A percentile compares a stretch with the other conserved stretches of the same genome.
These are phyloP conservation scores for Tylopilus subfusipes DNA, from an alignment of 768 basidiomycete species.

Conservation along the genomic window DNA sequence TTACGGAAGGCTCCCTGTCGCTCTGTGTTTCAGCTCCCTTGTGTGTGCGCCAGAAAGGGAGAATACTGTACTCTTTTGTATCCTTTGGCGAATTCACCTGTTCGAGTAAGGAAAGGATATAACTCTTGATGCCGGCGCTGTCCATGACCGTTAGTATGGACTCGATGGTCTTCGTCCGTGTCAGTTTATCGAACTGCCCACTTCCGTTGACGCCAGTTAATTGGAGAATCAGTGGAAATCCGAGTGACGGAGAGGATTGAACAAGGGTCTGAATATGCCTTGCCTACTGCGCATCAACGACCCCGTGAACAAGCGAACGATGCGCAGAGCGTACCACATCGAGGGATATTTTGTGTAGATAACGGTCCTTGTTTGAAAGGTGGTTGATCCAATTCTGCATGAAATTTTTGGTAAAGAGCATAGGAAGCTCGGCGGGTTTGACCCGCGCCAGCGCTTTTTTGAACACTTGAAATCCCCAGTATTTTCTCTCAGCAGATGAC, in stretches of 20 bases:
- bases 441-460: conserved; percentile 72
- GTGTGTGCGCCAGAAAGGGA: conserved; percentile 1
- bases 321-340: conserved; percentile 57
- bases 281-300: conserved; percentile 44
- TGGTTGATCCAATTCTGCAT: conserved; percentile 98
- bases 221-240: conserved; percentile 81
- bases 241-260: conserved; percentile 70
- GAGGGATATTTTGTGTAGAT: conserved; percentile 84
- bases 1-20: conserved; percentile 41
- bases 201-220: conserved; percentile 80
- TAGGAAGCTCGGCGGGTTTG: conserved; percentile 62
- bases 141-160: conserved; percentile 74
- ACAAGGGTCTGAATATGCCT: conserved; percentile 73
- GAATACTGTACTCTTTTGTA: conserved; percentile 38
- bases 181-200: conserved; percentile 87
- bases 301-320: neutral
- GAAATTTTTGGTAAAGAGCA: conserved; percentile 91
- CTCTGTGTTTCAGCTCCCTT: conserved; percentile 11
- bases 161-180: conserved; percentile 91
- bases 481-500: conserved; percentile 84
- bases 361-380: conserved; percentile 80
- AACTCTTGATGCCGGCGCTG: conserved; percentile 67
- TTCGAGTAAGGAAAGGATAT: conserved; percentile 67
- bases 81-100: conserved; percentile 53
- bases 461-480: conserved; percentile 95